Evolutionary conservation across 331 rosid species (phyloP), one percentile per base, ranked within the genome.

Genomic region (Cydonia oblonga): DNA sequence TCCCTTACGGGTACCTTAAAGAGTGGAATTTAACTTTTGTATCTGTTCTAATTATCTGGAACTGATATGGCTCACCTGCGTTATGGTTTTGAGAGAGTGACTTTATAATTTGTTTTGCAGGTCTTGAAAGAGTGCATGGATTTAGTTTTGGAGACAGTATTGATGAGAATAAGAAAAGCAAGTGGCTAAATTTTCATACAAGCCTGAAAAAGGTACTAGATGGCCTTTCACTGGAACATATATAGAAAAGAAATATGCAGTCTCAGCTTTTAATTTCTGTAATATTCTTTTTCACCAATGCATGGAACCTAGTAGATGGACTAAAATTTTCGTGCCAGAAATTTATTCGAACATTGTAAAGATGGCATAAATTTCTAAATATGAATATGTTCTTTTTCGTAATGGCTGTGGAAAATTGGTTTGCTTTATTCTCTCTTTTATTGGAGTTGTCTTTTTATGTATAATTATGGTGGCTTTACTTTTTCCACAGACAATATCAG

Each of bases 101-200:
- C 25, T 30, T 5, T 79, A 20, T 69, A 63, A 70, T 74, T 64
- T 76, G 62, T 40, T 42, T 33, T 74, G 75, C 91, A 95, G 97
- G 93, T 69, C 90, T 95, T 46, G 96, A 84, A 83, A 88, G 90
- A 81, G 88, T 95, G 68, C 99, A 91, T 57, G 99, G 99, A 38
- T 95, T 88, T 84, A 84, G 91, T 61, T 88, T 89, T 40, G 97
- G 99, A 63, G 99, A 95, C 69, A 89, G 97, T 86, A 91, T 91
- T 80, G 96, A 88, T 9, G 90, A 89, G 73, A 0, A 80, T 56
- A 89, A 70, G 75, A 88, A 40, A 68, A 87, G 68, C 89, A 95
- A 89, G 80, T 95, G 99, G 99, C 42, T 80, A 61, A 90, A 81
- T 56, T 95, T 95, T 30, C 80, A 70, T 60, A 77, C 81, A 74